Conservation (phyloP, 768 basidiomycete species). For the Leccinum barrowsii region DNA sequence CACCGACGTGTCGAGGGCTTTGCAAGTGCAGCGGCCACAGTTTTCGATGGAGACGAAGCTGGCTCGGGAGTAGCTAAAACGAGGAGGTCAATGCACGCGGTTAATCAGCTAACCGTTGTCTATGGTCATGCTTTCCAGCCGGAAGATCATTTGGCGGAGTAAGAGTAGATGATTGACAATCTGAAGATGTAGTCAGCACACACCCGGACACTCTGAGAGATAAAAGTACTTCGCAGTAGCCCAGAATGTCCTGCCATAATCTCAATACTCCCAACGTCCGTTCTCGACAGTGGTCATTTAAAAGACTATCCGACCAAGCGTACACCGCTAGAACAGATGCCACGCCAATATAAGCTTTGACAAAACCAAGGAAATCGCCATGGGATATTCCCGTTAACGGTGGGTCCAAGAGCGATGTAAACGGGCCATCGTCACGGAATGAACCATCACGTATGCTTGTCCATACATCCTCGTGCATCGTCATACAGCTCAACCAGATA, state of each 20-base stretch:
- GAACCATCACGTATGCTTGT: slow-evolving; percentile 19
- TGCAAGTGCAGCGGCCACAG: slow-evolving; percentile 42
- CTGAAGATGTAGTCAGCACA: slow-evolving; percentile 30
- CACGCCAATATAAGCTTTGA: slow-evolving; percentile 66
- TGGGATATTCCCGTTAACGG: slow-evolving; percentile 35
- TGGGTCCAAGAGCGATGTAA: slow-evolving; percentile 38
- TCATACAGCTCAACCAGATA: slow-evolving; percentile 70
- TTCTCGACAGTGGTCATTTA: slow-evolving; percentile 60
- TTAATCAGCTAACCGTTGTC: slow-evolving; percentile 37
- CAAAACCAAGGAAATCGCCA: slow-evolving; percentile 59
- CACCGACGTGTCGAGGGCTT: slow-evolving; percentile 46
- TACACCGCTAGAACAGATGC: slow-evolving; percentile 65
- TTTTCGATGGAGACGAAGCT: slow-evolving; percentile 50
- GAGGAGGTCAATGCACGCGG: not conserved
- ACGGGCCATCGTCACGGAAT: slow-evolving; percentile 25
- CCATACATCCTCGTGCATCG: slow-evolving; percentile 51
- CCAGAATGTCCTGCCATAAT: slow-evolving; percentile 44
- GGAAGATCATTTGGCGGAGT: slow-evolving; percentile 66
- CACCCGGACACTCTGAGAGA: slow-evolving; percentile 7
- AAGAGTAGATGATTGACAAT: slow-evolving; percentile 73
- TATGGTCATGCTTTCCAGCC: slow-evolving; percentile 69
- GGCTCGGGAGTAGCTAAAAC: slow-evolving; percentile 43
- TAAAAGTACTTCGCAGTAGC: slow-evolving; percentile 63
- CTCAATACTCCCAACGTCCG: slow-evolving; percentile 55
- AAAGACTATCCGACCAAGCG: slow-evolving; percentile 81